Evolutionary conservation across 140 eudicot species (phyloP), one percentile per base, ranked within the genome.

Genomic region (Senecio squalidus): DNA sequence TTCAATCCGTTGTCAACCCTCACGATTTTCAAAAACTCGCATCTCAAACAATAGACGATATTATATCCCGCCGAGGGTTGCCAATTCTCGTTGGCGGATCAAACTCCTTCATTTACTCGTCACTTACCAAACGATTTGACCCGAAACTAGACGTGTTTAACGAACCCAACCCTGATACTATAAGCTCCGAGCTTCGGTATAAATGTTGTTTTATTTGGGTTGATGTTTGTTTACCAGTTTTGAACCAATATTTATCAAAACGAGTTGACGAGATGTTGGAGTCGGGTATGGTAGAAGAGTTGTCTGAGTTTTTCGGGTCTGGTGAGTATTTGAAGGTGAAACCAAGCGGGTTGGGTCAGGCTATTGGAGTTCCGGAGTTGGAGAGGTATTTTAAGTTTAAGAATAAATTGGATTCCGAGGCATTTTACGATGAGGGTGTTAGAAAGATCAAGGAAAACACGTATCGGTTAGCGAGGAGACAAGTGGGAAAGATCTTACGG

Each of bases 21-120:
- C 17, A 64, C 30, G 71, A 77, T 3, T 89, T 54, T 65, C 95
- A 95, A 7, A 56, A 70, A n/a, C 55, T 54, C 22, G 95, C 81
- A 9, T 59, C 86, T 7, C 7, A 39, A 9, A 41, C 31, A 43
- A 73, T 89, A 11, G 27, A 77, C 31, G 44, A 70, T 6, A 73
- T 89, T 25, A 6, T 30, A 20, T 58, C 80, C 51, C 83, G 89
- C 20, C 52, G 78, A 0, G 56, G 70, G 17, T 6, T 79, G 13
- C 97, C 97, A 3, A n/a, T 85, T 10, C 2, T 89, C 65, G 97
- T 79, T 43, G 97, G 97, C 10, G 97, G 97, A 4, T 89, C 97
- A 2, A 89, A 85, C 81, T 85, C 97, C 8, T 74, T 77, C 82
- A 66, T 89, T 58, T 75, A 85, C 71, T 74, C 86, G 0, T 69